Base-by-base conservation (phyloP, 306 rosid species). In the Dalbergia cochinchinensis region DNA sequence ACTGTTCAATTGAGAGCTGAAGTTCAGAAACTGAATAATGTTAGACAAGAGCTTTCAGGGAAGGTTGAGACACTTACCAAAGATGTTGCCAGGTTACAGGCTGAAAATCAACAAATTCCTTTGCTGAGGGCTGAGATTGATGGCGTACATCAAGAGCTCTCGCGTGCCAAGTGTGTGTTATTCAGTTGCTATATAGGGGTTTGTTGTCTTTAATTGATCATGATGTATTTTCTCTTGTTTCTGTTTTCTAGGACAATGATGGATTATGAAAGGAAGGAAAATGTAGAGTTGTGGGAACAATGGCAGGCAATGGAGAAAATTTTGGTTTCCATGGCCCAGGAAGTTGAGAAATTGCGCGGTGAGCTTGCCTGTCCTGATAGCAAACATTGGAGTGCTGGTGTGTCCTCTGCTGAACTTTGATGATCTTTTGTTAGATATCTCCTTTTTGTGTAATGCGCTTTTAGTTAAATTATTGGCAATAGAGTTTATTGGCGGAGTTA, bases 241-340 rank as follows among this genome's bases (percentile, higher is more conserved):
- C 70, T 70, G 71, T 81, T 78, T 62, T 62, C 53, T 77, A 93
- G 98, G 78, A 68, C 87, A 42, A 81, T 87, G 71, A 80, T 83
- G 64, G 97, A 91, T 74, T 89, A 85, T 78, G 98, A 91, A 79
- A 93, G 90, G 90, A 89, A 93, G 85, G 91, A 94, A 78, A 89
- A 88, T 76, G 69, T 90, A 54, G 97, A 93, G 83, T 82, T 91
- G 88, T 77, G 88, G 92, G 93, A 91, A 76, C 98, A 91, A 86
- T 88, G 93, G 83, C 97, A 90, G 89, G 82, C 90, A 15, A 88
- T 91, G 98, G 97, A 91, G 87, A 93, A 87, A 77, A 91, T 86
- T 80, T 77, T 90, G 86, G 91, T 90, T 87, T 87, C 98, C 86
- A 88, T 90, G 98, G 96, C 98, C 39, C 89, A 92, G 35, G 98